Percentiles rank a stretch among this genome's conserved stretches.
phyloP scores from a whole-genome alignment of 176 grass and related monocot species.

The Melocanna baccifera region DNA sequence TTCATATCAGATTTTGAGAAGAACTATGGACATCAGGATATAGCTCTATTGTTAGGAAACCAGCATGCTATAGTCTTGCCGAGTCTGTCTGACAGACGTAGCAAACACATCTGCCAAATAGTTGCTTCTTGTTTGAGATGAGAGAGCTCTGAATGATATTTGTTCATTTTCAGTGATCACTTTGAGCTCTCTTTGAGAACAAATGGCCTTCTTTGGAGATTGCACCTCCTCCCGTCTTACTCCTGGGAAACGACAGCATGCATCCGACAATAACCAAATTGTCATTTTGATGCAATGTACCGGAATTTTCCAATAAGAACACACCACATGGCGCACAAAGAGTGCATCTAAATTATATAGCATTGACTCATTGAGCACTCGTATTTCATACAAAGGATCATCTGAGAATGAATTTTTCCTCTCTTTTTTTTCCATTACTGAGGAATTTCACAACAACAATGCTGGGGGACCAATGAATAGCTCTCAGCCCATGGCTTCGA shows the following conservation, averaged over 20 bases:
- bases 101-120: neutral
- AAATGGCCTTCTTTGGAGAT: conserved; percentile 49
- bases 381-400: neutral
- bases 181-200: neutral
- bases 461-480: neutral
- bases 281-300: neutral
- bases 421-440: neutral
- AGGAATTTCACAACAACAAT: conserved; percentile 9
- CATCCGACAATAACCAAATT: conserved; percentile 12
- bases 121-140: neutral
- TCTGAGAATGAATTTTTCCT: neutral
- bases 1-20: neutral
- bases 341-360: neutral
- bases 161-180: neutral
- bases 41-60: neutral
- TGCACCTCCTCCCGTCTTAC: neutral
- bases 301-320: neutral
- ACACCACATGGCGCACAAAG: neutral
- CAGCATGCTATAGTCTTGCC: neutral
- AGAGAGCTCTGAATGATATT: neutral
- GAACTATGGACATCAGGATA: neutral
- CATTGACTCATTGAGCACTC: neutral
- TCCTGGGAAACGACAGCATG: neutral
- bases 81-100: neutral
- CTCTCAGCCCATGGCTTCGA: neutral